Percentiles rank a stretch among this genome's conserved stretches.
These are phyloP conservation scores for Boletus rufocinnamomeus DNA, from an alignment of 768 basidiomycete species.

Conservation along the genomic window DNA sequence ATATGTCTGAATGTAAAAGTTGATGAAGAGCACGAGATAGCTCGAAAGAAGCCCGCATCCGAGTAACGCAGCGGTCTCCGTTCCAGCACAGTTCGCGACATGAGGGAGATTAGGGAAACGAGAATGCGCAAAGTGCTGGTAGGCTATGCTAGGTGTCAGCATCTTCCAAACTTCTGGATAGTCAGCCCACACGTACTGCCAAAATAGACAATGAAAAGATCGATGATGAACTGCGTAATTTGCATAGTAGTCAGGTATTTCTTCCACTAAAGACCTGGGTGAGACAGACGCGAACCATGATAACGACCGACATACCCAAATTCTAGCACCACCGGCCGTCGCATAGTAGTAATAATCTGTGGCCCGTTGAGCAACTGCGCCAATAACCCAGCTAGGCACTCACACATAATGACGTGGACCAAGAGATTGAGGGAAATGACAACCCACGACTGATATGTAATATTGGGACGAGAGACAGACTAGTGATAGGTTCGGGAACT, in stretches of 20 bases:
- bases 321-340: constrained; percentile 93
- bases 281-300: background rate
- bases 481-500: constrained; percentile 34
- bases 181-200: constrained; percentile 66
- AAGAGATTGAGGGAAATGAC: constrained; percentile 87
- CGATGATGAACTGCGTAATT: constrained; percentile 94
- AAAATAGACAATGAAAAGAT: constrained; percentile 89
- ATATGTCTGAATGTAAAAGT: constrained; percentile 88
- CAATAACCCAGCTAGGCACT: constrained; percentile 33
- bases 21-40: constrained; percentile 95
- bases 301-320: constrained; percentile 69
- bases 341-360: constrained; percentile 99
- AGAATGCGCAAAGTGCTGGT: constrained; percentile 74
- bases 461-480: background rate
- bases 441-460: constrained; percentile 81
- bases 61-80: constrained; percentile 83
- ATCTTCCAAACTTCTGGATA: constrained; percentile 2
- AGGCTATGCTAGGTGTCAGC: constrained; percentile 46
- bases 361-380: background rate
- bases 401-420: constrained; percentile 98
- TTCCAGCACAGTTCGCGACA: constrained; percentile 83
- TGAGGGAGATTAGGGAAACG: constrained; percentile 69
- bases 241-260: constrained; percentile 97
- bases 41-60: constrained; percentile 87
- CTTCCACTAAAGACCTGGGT: constrained; percentile 74